Percentiles rank a stretch among this genome's conserved stretches.
These are phyloP conservation scores for Linaria vulgaris DNA, from an alignment of 257 asterid species.

Conservation along the genomic window DNA sequence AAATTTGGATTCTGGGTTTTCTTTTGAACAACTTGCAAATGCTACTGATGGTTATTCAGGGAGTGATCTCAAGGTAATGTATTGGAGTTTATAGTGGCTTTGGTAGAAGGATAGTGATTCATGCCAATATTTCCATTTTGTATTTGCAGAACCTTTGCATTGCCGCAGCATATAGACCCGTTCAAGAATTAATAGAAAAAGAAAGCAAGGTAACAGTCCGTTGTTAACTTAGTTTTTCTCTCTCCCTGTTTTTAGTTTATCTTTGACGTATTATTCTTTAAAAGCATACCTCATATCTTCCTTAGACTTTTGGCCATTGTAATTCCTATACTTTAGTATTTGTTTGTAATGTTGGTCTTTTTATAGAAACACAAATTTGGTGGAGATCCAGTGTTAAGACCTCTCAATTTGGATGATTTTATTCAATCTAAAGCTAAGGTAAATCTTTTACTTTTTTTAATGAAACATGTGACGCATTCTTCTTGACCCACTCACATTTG, in stretches of 20 bases:
- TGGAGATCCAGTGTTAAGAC: slow-evolving; percentile 47
- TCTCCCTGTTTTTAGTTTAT: background rate
- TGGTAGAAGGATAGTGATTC: slow-evolving; percentile 12
- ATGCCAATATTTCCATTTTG: slow-evolving; percentile 19
- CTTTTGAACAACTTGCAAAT: slow-evolving; percentile 80
- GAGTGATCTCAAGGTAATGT: slow-evolving; percentile 89
- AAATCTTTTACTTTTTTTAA: slow-evolving; percentile 29
- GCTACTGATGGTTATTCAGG: slow-evolving; percentile 98
- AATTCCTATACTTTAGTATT: slow-evolving; percentile 6
- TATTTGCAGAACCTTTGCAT: slow-evolving; percentile 80
- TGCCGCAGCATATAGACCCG: slow-evolving; percentile 97
- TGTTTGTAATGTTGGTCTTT: slow-evolving; percentile 5
- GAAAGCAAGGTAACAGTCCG: slow-evolving; percentile 55
- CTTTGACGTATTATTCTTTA: slow-evolving; percentile 10
- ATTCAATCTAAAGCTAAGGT: slow-evolving; percentile 85
- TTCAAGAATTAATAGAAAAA: slow-evolving; percentile 79
- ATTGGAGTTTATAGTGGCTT: slow-evolving; percentile 20
- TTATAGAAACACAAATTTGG: slow-evolving; percentile 51
- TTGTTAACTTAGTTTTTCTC: background rate
- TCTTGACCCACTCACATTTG: too few relatives aligned
- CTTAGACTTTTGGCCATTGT: background rate
- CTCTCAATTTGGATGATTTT: slow-evolving; percentile 76
- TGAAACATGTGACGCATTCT: background rate
- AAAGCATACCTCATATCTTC: slow-evolving; percentile 5
- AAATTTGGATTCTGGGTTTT: slow-evolving; percentile 65